These are phyloP conservation scores for Truncatella angustata DNA, from an alignment of 2,329 filamentous ascomycete species.

Conservation along the genomic window DNA sequence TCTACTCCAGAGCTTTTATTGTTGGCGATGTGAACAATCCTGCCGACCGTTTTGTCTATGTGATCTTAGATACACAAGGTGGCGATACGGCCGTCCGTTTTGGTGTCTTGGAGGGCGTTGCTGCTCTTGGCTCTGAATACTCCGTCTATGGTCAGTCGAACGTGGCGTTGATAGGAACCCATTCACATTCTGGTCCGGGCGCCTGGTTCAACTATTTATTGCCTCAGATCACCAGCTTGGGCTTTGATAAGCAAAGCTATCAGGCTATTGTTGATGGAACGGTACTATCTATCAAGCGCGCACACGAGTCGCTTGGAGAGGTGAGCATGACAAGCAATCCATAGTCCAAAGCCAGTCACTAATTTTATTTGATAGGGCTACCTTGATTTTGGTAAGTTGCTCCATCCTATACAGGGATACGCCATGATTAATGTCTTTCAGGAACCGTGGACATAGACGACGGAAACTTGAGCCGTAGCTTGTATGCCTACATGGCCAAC, in stretches of 20 bases:
- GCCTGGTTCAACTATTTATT: conserved; percentile 92
- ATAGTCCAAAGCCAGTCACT: too few relatives aligned
- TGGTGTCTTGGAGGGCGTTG: conserved; percentile 73
- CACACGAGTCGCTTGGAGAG: conserved; percentile 66
- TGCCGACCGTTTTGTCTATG: conserved; percentile 74
- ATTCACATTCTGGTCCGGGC: conserved; percentile 85
- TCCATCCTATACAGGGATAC: not conserved
- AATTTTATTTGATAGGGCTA: too few relatives aligned
- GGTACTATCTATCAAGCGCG: conserved; percentile 73
- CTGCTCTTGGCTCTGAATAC: conserved; percentile 67
- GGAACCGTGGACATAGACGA: conserved; percentile 58
- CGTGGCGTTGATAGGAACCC: conserved; percentile 85
- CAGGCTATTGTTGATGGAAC: conserved; percentile 83
- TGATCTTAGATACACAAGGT: conserved; percentile 81
- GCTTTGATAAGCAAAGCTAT: conserved; percentile 84
- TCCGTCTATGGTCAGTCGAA: conserved; percentile 74
- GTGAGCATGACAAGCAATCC: too few relatives aligned
- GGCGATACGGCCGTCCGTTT: conserved; percentile 85
- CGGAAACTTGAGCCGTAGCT: conserved; percentile 80
- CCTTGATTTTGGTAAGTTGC: conserved; percentile 58
- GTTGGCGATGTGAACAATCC: conserved; percentile 66
- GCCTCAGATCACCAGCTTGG: conserved; percentile 82
- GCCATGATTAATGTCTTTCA: not conserved
- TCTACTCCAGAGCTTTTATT: conserved; percentile 87
- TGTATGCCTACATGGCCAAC: conserved; percentile 82